These are phyloP conservation scores for Colletotrichum truncatum DNA, from an alignment of 2,329 filamentous ascomycete genomes.

Conservation along the genomic window DNA sequence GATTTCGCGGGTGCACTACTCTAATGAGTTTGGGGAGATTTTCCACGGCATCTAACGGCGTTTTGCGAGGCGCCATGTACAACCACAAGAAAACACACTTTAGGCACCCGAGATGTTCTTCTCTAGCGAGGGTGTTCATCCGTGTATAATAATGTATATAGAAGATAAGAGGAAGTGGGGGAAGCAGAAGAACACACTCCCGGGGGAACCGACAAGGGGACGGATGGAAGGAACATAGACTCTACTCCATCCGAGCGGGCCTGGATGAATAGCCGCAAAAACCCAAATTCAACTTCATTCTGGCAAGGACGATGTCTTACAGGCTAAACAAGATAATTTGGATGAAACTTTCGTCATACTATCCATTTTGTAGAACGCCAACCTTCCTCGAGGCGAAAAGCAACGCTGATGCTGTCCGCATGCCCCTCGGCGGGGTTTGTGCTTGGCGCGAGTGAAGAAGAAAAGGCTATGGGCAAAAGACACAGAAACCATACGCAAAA, in stretches of 20 bases:
- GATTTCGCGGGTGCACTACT: not conserved
- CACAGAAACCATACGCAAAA: not conserved
- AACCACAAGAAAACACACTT: not conserved
- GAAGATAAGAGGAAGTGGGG: not conserved
- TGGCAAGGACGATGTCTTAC: not conserved
- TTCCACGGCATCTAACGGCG: not conserved
- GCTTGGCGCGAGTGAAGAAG: slow-evolving; percentile 3
- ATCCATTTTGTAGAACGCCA: slow-evolving; percentile 24
- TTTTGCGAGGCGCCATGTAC: not conserved
- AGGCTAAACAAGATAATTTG: too few relatives aligned
- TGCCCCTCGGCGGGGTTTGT: not conserved
- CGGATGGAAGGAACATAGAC: not conserved
- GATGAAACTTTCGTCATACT: not conserved
- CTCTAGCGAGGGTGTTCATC: too few relatives aligned
- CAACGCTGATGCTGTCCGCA: slow-evolving; percentile 30
- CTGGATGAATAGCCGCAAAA: not conserved
- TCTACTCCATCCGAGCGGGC: not conserved
- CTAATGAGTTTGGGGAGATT: not conserved
- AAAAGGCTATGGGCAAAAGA: not conserved
- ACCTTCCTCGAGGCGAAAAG: slow-evolving; percentile 7
- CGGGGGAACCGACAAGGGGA: not conserved
- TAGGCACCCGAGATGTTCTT: not conserved
- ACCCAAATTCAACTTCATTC: not conserved
- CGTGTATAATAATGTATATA: slow-evolving; percentile 3
- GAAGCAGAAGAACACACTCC: too few relatives aligned